phyloP scores from a whole-genome alignment of 345 rosid species.

The Rhodomyrtus tomentosa region DNA sequence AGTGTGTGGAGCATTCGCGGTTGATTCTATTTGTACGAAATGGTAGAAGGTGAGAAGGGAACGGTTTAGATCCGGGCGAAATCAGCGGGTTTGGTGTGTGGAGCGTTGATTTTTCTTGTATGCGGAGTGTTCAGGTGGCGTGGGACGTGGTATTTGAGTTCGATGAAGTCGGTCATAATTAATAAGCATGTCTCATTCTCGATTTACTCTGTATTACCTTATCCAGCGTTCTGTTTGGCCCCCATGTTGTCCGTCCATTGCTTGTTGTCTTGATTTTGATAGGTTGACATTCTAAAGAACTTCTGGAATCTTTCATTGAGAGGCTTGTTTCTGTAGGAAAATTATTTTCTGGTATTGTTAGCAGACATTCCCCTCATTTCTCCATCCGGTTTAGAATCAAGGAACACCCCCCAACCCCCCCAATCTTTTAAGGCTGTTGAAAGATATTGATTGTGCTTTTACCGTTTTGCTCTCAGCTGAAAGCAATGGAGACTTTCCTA shows the following conservation, averaged over 20 bases:
- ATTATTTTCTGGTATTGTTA: background rate
- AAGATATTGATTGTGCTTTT: background rate
- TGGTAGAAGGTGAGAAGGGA: background rate
- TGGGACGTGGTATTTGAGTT: background rate
- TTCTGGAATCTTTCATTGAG: background rate
- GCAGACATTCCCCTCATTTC: background rate
- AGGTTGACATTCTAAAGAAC: background rate
- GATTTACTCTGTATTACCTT: background rate
- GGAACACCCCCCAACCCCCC: too few relatives aligned
- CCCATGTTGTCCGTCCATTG: background rate
- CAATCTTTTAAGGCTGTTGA: background rate
- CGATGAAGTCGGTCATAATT: too few relatives aligned
- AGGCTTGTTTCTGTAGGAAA: background rate
- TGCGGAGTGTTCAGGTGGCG: background rate
- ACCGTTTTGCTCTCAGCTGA: background rate
- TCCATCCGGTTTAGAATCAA: background rate
- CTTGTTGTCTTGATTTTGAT: background rate
- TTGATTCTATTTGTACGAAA: background rate
- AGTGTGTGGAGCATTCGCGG: background rate
- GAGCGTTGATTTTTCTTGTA: background rate
- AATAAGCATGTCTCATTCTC: background rate
- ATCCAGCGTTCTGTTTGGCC: background rate
- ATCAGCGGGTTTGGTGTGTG: background rate
- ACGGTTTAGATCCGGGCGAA: background rate
- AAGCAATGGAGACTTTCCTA: conserved; percentile 46